Base-by-base conservation (phyloP, 495 filamentous ascomycete genomes). In the Annulohypoxylon nitens region DNA sequence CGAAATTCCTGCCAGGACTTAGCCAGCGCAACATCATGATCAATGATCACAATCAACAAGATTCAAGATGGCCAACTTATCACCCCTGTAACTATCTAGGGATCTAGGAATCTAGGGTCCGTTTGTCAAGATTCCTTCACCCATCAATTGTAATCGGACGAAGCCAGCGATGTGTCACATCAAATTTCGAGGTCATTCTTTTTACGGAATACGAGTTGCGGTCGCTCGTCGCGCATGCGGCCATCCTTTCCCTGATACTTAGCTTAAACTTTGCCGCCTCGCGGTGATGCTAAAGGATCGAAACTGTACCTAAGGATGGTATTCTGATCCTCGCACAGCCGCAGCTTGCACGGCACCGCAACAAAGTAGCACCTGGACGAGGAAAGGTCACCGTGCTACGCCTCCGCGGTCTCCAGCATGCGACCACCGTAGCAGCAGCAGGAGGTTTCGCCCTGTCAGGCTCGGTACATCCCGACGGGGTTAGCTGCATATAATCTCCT, bases 391-490 rank as follows among this genome's bases (percentile, higher is more conserved):
- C n/a, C n/a, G 30, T 55, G 51, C 26, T 55, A 55, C 53, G 16
- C 53, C 43, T 41, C 34, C 14, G 36, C 57, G 48, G 30, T 60
- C 48, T 48, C 66, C 48, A 62, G 62, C 18, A 57, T 48, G 43
- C 43, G 50, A 34, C 60, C 30, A 61, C 23, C 7, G 33, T 50
- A 41, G 45, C 48, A 34, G 5, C 23, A 60, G 26, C 30, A 62
- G 53, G 50, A 25, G 51, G 61, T 51, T 33, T 62, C 57, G 65
- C 57, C 61, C 48, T 67, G 66, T 64, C 54, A 67, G 58, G 63
- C 48, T 70, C 62, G 71, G 71, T 67, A 74, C 66, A 70, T 74
- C 61, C 71, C 71, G 66, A 67, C 71, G 71, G 54, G 57, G 60
- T 34, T 60, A 53, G 54, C 39, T 67, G 61, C 58, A 67, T 70